phyloP scores from a whole-genome alignment of 208 protist species.

The Vickermania ingenoplastis region DNA sequence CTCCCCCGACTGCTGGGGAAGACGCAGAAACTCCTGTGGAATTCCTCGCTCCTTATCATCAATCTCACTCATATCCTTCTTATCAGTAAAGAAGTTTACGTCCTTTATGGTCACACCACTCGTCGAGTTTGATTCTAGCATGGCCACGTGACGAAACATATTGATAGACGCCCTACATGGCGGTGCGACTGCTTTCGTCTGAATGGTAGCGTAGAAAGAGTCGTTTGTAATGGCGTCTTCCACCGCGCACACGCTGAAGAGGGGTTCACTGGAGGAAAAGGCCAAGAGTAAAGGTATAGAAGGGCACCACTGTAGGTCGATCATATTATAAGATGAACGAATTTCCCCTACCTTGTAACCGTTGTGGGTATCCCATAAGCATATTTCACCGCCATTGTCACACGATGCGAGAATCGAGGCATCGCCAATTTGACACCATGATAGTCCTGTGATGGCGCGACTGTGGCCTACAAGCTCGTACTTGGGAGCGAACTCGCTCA shows the following conservation, averaged over 20 bases:
- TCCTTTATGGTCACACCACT: constrained; percentile 22
- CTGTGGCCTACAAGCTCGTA: constrained; percentile 70
- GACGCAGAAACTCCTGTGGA: constrained; percentile 13
- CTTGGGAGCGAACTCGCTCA: constrained; percentile 89
- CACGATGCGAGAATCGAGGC: constrained; percentile 83
- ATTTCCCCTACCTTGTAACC: constrained; percentile 64
- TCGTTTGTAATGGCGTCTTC: constrained; percentile 1
- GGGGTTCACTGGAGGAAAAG: constrained; percentile 80
- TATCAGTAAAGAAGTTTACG: constrained; percentile 2
- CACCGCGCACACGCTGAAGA: constrained; percentile 36
- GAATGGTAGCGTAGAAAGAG: constrained; percentile 6
- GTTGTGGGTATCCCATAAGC: constrained; percentile 92
- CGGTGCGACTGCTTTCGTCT: constrained; percentile 45
- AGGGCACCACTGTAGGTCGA: constrained; percentile 94
- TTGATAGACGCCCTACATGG: constrained; percentile 64
- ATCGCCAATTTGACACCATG: constrained; percentile 89
- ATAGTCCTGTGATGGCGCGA: constrained; percentile 86
- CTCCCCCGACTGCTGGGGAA: constrained; percentile 29
- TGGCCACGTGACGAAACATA: constrained; percentile 40
- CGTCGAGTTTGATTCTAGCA: constrained; percentile 14
- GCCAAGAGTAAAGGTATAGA: constrained; percentile 78
- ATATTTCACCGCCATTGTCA: constrained; percentile 89
- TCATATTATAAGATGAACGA: constrained; percentile 80
- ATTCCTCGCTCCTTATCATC: constrained; percentile 14
- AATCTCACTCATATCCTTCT: background rate